Evolutionary conservation across 768 basidiomycete genomes (phyloP), one percentile per base, ranked within the genome.

Genomic region (Suillus clintonianus): DNA sequence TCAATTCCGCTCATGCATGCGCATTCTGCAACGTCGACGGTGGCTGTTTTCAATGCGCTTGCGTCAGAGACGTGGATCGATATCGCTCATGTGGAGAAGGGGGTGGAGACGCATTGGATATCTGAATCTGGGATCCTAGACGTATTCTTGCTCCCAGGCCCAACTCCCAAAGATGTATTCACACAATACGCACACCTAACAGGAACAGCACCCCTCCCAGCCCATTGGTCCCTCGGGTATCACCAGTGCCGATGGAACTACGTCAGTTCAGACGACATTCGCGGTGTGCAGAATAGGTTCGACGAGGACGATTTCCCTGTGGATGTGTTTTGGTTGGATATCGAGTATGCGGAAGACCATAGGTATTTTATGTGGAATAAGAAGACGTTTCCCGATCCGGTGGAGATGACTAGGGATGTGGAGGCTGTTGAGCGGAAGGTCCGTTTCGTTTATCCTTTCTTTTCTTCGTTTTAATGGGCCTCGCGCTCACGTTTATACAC

Each of bases 231-330:
- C 32, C 82, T 98, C 62, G 97, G 89, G 0, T 97, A 99, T 71
- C 97, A 99, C 76, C 97, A 99, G 74, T 99, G 97, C 74, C 83
- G 97, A 41, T 99, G 97, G 97, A 99, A 99, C 74, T 99, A 99
- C 71, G 83, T 97, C 67, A 92, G 89, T 77, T 89, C 92, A 32
- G 87, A 91, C 13, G 97, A 98, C 74, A 83, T 99, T 10, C 83
- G 94, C 13, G 82, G 85, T 5, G 94, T 99, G 10, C 91, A 96
- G 76, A 84, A 80, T 71, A 82, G 89, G 59, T 97, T 99, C 70
- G 97, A 99, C 64, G 93, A 96, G 68, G 92, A 90, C 47, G 92
- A 97, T 69, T 94, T 98, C 62, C 97, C 97, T 0, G 87, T 99
- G 14, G 97, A 98, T 71, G 95, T 96, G 4, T 89, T 98, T 72